These are phyloP conservation scores for Fusarium duplospermum DNA, from an alignment of 2,329 filamentous ascomycete species.

Conservation along the genomic window DNA sequence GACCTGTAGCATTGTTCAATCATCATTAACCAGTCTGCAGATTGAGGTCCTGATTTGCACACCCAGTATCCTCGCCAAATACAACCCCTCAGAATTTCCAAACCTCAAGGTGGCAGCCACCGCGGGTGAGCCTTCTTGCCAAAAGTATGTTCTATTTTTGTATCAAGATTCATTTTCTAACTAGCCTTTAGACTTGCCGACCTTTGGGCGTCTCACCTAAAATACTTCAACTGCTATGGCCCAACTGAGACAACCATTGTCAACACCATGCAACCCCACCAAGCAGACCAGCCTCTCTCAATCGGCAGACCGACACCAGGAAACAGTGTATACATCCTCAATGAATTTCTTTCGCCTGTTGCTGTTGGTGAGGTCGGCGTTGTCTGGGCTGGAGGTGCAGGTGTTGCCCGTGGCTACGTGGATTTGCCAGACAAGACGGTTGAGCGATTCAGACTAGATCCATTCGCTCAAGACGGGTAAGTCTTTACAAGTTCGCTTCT, in stretches of 20 bases:
- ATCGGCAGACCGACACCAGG: conserved; percentile 69
- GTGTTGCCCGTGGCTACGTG: conserved; percentile 67
- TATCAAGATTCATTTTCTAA: neutral
- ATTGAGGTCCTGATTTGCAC: conserved; percentile 67
- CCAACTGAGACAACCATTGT: conserved; percentile 71
- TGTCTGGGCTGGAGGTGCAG: conserved; percentile 67
- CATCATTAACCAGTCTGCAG: conserved; percentile 40
- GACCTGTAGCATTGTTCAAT: fast-evolving
- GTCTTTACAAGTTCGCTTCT: conserved; percentile 8
- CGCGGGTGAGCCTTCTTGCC: conserved; percentile 64
- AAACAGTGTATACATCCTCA: conserved; percentile 66
- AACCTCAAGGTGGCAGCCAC: conserved; percentile 64
- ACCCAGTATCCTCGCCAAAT: conserved; percentile 65
- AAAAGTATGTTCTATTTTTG: conserved; percentile 48
- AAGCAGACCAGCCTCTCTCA: conserved; percentile 59
- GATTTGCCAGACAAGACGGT: conserved; percentile 63
- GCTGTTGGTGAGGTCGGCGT: conserved; percentile 60
- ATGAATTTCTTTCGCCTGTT: conserved; percentile 58
- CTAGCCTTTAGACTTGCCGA: conserved; percentile 56
- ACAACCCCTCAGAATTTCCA: conserved; percentile 57
- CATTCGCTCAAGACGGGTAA: conserved; percentile 63
- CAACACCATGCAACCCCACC: conserved; percentile 59
- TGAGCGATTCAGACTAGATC: conserved; percentile 61
- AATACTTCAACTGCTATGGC: conserved; percentile 68
- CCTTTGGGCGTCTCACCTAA: conserved; percentile 61